phyloP scores from a whole-genome alignment of 2,329 filamentous ascomycete genomes.

The Lachnellula hyalina region DNA sequence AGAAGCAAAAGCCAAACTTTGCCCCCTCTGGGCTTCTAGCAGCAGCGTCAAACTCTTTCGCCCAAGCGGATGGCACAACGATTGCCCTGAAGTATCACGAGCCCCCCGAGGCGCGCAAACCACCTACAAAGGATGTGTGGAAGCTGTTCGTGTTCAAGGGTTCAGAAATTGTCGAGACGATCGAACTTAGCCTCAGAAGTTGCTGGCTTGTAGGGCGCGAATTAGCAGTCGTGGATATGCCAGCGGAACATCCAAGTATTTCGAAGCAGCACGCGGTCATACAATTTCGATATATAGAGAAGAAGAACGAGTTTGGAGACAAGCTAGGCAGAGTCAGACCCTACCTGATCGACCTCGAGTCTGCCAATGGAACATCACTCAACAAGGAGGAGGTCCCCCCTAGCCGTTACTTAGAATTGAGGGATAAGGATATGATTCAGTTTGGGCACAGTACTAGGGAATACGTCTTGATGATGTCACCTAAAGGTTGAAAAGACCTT shows the following conservation, averaged over 20 bases:
- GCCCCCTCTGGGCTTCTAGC: slow-evolving; percentile 75
- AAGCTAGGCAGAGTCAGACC: slow-evolving; percentile 73
- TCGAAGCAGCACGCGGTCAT: slow-evolving; percentile 95
- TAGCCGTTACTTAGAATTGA: slow-evolving; percentile 78
- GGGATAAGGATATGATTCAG: slow-evolving; percentile 81
- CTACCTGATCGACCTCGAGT: slow-evolving; percentile 91
- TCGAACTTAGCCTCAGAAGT: slow-evolving; percentile 69
- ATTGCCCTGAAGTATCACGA: slow-evolving; percentile 95
- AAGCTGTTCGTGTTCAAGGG: slow-evolving; percentile 91
- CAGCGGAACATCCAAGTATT: slow-evolving; percentile 83
- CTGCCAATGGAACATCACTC: slow-evolving; percentile 80
- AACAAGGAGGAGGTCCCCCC: slow-evolving; percentile 70
- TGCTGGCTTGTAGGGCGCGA: slow-evolving; percentile 92
- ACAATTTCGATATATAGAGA: slow-evolving; percentile 83
- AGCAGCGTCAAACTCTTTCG: slow-evolving; percentile 74
- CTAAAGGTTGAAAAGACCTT: slow-evolving; percentile 16
- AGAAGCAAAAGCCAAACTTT: slow-evolving; percentile 87
- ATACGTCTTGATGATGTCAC: slow-evolving; percentile 86
- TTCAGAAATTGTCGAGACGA: slow-evolving; percentile 70
- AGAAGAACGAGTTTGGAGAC: slow-evolving; percentile 81
- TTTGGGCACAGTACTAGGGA: slow-evolving; percentile 87
- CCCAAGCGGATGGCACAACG: slow-evolving; percentile 65
- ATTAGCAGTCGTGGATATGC: slow-evolving; percentile 71
- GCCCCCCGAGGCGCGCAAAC: slow-evolving; percentile 86
- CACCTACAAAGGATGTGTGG: slow-evolving; percentile 73